Base-by-base conservation (phyloP, 768 basidiomycete species). In the Rhodotorula graminis region DNA sequence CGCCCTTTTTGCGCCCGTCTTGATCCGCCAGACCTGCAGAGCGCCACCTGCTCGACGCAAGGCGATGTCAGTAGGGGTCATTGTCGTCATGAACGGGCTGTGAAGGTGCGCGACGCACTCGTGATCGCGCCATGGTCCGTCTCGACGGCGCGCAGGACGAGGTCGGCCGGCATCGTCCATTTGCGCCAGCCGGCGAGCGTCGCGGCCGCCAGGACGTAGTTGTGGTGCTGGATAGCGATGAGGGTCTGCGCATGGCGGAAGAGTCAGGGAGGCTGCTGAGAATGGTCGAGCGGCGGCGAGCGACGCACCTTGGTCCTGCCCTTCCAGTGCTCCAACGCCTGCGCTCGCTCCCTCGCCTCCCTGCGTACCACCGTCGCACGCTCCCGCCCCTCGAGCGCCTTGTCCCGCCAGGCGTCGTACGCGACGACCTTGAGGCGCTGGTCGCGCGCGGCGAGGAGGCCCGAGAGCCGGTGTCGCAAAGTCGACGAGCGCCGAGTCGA, bases 331-430 rank as follows among this genome's bases (percentile, higher is more conserved):
- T 50, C 53, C 49, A 49, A 58, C 0, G 42, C 69, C 31, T 47
- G 18, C 14, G 19, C 9, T 33, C 40, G 40, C 46, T 53, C 49
- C 21, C 63, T n/a, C 25, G 2, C 14, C 11, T 37, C 42, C 10
- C 63, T 9, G 15, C 29, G 42, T 15, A 0, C 14, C 10, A 3
- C 4, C 2, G 65, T 16, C 23, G 46, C 14, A 15, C 12, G 3
- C 50, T 68, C 73, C 7, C 42, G 0, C 1, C n/a, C 9, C 9
- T 49, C 9, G 11, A 74, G 37, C 21, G 53, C 19, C 37, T 37
- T 14, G 25, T 70, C 73, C 0, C 73, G n/a, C 69, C 69, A 70
- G 2, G 1, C 7, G 23, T 63, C 66, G 37, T 46, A 74, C 2
- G n/a, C 29, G 0, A 19, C 9, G 47, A 44, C 63, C 15, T 60